phyloP scores from a whole-genome alignment of 805 yeast species.

The Cyberlindnera mississippiensis region DNA sequence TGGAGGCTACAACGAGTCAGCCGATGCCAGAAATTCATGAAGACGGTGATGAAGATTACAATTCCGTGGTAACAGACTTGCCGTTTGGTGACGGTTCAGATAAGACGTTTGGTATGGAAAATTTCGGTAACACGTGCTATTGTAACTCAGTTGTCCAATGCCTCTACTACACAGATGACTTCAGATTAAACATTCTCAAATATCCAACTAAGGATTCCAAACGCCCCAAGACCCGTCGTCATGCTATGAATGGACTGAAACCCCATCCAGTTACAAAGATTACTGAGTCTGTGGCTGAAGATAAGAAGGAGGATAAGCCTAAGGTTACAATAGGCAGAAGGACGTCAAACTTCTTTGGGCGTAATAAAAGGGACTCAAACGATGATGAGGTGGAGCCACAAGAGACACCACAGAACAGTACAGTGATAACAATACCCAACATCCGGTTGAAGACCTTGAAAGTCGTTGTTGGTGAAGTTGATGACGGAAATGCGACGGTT shows the following conservation, averaged over 20 bases:
- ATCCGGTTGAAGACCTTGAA: slow-evolving; percentile 12
- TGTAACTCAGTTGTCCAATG: slow-evolving; percentile 92
- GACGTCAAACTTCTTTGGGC: slow-evolving; percentile 29
- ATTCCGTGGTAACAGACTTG: slow-evolving; percentile 16
- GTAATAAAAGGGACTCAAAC: slow-evolving; percentile 17
- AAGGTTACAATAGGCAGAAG: slow-evolving; percentile 21
- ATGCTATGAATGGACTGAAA: slow-evolving; percentile 37
- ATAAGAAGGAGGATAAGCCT: slow-evolving; percentile 13
- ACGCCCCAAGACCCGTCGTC: slow-evolving; percentile 34
- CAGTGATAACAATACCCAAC: slow-evolving; percentile 19
- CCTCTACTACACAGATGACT: slow-evolving; percentile 66
- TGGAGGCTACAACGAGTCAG: slow-evolving; percentile 1
- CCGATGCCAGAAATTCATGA: slow-evolving; percentile 2
- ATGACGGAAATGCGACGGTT: slow-evolving; percentile 38
- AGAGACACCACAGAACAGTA: slow-evolving; percentile 7
- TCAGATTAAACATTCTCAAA: slow-evolving; percentile 53
- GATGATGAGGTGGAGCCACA: slow-evolving; percentile 14
- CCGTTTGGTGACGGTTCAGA: slow-evolving; percentile 67
- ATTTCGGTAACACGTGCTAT: slow-evolving; percentile 90
- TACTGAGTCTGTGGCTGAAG: slow-evolving; percentile 9
- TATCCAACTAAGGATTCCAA: slow-evolving; percentile 39
- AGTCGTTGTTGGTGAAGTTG: slow-evolving; percentile 20
- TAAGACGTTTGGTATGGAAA: slow-evolving; percentile 77
- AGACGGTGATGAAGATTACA: neutral
- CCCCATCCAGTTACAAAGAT: slow-evolving; percentile 34